Percentiles rank a stretch among this genome's conserved stretches.
Conservation (phyloP, 1,139 yeast genomes). For the Saccharomyces hybrid region DNA sequence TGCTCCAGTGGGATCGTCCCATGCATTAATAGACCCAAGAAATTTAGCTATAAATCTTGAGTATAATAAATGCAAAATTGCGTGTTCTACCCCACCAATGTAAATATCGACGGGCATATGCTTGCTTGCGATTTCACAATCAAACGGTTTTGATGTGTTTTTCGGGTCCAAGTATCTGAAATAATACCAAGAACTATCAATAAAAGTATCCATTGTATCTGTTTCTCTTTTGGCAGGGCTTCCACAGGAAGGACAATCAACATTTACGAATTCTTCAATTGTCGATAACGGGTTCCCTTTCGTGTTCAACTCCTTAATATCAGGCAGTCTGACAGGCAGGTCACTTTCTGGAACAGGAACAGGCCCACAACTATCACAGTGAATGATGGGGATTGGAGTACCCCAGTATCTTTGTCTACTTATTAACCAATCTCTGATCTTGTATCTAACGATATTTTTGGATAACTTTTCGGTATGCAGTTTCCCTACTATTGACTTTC, state of each 20-base stretch:
- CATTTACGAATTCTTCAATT: slow-evolving; percentile 60
- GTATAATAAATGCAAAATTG: slow-evolving; percentile 80
- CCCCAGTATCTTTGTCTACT: slow-evolving; percentile 98
- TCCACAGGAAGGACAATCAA: slow-evolving; percentile 77
- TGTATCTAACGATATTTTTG: slow-evolving; percentile 43
- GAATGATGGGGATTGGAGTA: slow-evolving; percentile 91
- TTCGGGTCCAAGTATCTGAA: slow-evolving; percentile 74
- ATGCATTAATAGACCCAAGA: slow-evolving; percentile 52
- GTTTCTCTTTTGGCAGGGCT: slow-evolving; percentile 76
- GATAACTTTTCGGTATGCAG: slow-evolving; percentile 42
- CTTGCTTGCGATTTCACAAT: slow-evolving; percentile 41
- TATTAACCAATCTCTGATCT: slow-evolving; percentile 86
- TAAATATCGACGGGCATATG: slow-evolving; percentile 82
- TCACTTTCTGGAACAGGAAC: slow-evolving; percentile 85
- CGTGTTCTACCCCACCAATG: slow-evolving; percentile 94
- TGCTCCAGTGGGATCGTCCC: slow-evolving; percentile 42
- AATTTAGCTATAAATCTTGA: slow-evolving; percentile 81
- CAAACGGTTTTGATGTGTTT: slow-evolving; percentile 49
- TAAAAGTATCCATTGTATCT: slow-evolving; percentile 97
- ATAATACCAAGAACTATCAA: slow-evolving; percentile 96
- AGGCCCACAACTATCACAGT: slow-evolving; percentile 76
- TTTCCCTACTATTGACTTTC: slow-evolving; percentile 37
- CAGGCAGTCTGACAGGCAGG: slow-evolving; percentile 74
- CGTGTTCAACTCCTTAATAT: slow-evolving; percentile 41
- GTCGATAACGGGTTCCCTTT: slow-evolving; percentile 68